A percentile compares a stretch with the other conserved stretches of the same genome.
phyloP scores from a whole-genome alignment of 305 asterid genomes.

The Stenogyne calaminthoides region DNA sequence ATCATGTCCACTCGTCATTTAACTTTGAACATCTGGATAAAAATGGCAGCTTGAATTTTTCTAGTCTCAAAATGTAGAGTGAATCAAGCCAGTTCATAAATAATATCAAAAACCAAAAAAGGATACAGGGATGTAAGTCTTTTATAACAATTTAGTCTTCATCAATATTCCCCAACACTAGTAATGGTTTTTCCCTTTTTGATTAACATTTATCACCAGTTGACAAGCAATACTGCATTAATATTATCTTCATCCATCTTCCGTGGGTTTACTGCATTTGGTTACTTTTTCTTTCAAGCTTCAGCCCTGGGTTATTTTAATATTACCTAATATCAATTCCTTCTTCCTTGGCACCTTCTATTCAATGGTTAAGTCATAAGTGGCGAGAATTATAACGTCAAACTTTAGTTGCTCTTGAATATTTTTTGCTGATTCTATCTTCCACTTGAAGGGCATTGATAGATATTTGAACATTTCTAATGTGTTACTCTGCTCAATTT shows the following conservation, averaged over 20 bases:
- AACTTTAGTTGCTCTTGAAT: neutral
- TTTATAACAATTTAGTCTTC: neutral
- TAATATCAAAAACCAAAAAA: neutral
- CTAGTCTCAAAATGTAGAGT: neutral
- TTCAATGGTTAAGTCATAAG: neutral
- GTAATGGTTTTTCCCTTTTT: neutral
- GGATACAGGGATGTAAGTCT: neutral
- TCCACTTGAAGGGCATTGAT: neutral
- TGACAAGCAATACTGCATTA: neutral
- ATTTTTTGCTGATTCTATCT: constrained; percentile 10
- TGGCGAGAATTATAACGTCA: neutral
- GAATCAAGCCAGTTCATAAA: neutral
- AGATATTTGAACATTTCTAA: constrained; percentile 21
- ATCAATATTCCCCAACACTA: too few species aligned
- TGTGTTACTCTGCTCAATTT: constrained; percentile 24
- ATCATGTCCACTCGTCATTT: neutral
- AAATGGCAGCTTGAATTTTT: neutral
- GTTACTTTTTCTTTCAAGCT: neutral
- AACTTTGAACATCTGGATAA: neutral
- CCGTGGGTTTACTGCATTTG: neutral
- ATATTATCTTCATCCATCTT: neutral
- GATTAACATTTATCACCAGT: neutral
- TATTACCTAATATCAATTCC: neutral
- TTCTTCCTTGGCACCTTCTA: constrained; percentile 6
- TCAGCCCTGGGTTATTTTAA: neutral